These are phyloP conservation scores for Aureobasidium namibiae DNA, from an alignment of 2,329 filamentous ascomycete genomes.

Conservation along the genomic window DNA sequence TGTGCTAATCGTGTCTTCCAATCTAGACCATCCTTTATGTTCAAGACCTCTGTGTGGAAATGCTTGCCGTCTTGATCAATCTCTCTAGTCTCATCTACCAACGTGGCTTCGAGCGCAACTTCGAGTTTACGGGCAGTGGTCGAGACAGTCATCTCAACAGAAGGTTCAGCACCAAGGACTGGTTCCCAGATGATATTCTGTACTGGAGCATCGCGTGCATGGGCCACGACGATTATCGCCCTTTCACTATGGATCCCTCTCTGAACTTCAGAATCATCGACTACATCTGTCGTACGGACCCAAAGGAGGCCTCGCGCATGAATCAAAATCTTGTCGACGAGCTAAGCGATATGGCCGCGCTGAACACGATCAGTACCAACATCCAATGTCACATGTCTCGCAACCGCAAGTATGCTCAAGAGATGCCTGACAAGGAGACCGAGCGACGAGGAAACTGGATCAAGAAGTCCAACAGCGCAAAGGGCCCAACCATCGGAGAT, in stretches of 20 bases:
- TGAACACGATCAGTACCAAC: not conserved
- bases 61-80: not conserved
- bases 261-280: not conserved
- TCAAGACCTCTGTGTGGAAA: not conserved
- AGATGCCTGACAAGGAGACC: too few relatives aligned
- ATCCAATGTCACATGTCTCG: not conserved
- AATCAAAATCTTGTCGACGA: not conserved
- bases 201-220: not conserved
- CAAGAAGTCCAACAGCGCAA: not conserved
- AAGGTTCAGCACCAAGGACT: not conserved
- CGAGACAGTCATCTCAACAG: not conserved
- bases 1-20: not conserved
- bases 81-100: not conserved
- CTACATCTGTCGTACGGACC: not conserved
- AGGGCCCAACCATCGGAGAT: not conserved
- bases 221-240: not conserved
- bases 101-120: not conserved
- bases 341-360: not conserved
- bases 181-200: not conserved
- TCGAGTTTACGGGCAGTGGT: not conserved
- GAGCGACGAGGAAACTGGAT: not conserved
- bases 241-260: conserved; percentile 1
- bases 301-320: not conserved
- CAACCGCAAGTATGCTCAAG: not conserved
- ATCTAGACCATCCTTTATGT: not conserved